Percentiles rank a stretch among this genome's conserved stretches.
Conservation (phyloP, 805 yeast species). For the Saccharomycopsis selenospora region DNA sequence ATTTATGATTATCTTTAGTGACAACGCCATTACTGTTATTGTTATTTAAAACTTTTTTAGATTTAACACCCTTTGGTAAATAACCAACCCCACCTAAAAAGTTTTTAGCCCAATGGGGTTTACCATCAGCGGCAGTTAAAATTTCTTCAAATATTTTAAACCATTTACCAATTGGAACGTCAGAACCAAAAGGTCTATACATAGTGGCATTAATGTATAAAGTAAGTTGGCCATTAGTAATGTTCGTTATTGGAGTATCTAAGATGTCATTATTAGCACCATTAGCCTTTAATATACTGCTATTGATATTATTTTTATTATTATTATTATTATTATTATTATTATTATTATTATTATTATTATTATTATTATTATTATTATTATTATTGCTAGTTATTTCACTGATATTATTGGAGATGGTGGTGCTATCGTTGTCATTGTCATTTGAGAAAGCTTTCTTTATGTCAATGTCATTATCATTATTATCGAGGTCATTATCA, state of each 20-base stretch:
- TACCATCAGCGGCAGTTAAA: slow-evolving; percentile 73
- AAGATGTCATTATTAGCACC: slow-evolving; percentile 1
- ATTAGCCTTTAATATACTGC: not conserved
- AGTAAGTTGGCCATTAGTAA: slow-evolving; percentile 71
- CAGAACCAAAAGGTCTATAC: slow-evolving; percentile 84
- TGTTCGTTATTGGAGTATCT: slow-evolving; percentile 36
- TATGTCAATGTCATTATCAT: not conserved
- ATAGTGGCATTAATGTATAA: slow-evolving; percentile 88
- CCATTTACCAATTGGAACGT: slow-evolving; percentile 75
- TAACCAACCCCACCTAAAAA: slow-evolving; percentile 53
- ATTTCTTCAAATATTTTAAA: slow-evolving; percentile 75
- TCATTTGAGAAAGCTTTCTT: not conserved
- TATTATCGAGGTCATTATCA: not conserved
- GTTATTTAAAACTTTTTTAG: slow-evolving; percentile 22
- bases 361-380: no score
- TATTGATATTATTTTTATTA: not conserved
- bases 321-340: no score
- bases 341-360: no score
- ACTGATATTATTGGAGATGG: slow-evolving; percentile 6
- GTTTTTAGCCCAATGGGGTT: slow-evolving; percentile 98
- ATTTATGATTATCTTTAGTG: slow-evolving; percentile 27
- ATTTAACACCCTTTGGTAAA: slow-evolving; percentile 25
- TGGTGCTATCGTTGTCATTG: slow-evolving; percentile 6
- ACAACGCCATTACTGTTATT: slow-evolving; percentile 42
- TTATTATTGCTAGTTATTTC: not conserved